phyloP scores from a whole-genome alignment of 2,329 filamentous ascomycete genomes.

The Ramularia endophylla region DNA sequence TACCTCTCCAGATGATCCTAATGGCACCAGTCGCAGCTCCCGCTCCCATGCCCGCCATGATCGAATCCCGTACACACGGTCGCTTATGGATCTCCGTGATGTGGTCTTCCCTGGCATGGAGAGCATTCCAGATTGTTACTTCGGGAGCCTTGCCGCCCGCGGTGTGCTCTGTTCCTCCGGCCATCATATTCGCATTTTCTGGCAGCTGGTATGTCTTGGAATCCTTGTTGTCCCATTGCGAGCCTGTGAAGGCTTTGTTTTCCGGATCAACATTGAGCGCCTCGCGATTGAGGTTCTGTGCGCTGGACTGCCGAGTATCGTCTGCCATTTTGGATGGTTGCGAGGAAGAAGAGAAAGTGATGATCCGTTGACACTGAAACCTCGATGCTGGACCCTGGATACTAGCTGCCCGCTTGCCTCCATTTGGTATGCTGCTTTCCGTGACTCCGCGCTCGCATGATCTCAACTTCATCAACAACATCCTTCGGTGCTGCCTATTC shows the following conservation, averaged over 20 bases:
- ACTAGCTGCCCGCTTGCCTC: too few relatives aligned
- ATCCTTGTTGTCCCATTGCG: conserved; percentile 29
- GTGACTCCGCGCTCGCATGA: too few relatives aligned
- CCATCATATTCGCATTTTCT: conserved; percentile 50
- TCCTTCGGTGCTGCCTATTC: too few relatives aligned
- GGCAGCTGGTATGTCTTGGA: conserved; percentile 22
- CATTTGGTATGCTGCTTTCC: too few relatives aligned
- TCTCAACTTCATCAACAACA: too few relatives aligned
- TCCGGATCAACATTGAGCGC: conserved; percentile 27
- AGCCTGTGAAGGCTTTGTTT: conserved; percentile 29
- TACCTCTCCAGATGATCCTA: conserved; percentile 70
- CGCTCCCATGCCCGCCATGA: conserved; percentile 74
- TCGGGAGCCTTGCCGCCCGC: conserved; percentile 59
- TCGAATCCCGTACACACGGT: conserved; percentile 76
- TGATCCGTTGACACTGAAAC: conserved; percentile 3
- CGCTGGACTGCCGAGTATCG: conserved; percentile 36
- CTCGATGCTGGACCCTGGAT: too few relatives aligned
- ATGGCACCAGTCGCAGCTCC: conserved; percentile 72
- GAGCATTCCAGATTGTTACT: conserved; percentile 47
- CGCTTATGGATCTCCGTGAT: conserved; percentile 67
- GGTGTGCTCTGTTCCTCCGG: conserved; percentile 54
- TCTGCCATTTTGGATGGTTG: conserved; percentile 37
- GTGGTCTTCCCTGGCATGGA: conserved; percentile 59
- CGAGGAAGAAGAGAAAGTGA: not conserved
- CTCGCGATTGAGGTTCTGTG: conserved; percentile 24